Base-by-base conservation (phyloP, 2,329 filamentous ascomycete genomes). In the Trichoderma simmonsii region DNA sequence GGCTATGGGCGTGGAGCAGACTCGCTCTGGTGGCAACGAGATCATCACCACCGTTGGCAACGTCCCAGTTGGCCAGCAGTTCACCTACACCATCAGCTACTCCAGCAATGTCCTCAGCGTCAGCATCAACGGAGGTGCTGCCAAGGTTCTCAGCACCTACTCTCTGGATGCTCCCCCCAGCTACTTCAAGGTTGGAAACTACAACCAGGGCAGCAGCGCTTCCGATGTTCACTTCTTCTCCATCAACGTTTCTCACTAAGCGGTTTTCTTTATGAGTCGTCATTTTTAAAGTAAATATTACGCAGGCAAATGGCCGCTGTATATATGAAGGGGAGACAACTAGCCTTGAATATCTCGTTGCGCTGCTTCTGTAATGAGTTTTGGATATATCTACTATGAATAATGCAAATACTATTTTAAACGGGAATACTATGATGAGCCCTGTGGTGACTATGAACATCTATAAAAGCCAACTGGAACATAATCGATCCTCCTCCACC, bases 151-250 rank as follows among this genome's bases (percentile, higher is more conserved):
- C 34, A 75, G 75, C 70, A 81, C 79, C 2, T 79, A 77, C 56
- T 70, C 76, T 7, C 75, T 80, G 26, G 72, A 78, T 65, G 74
- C 74, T 3, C 80, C 81, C 2, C 54, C 74, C 28, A 80, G 80
- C 73, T 82, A 82, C 73, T 82, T 82, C 76, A 82, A 82, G 76
- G 79, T 76, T n/a, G 80, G 81, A 28, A 80, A 82, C 70, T 82
- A 82, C 69, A 82, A 82, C 72, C 80, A 82, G 73, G 79, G 78
- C 8, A 73, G 76, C 21, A 72, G 67, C 36, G 61, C 75, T 6
- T 78, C 78, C 0, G 77, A 80, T 57, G 76, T 79, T 18, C 74
- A 74, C 61, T 75, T 78, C 59, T 77, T 72, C 51, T 24, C 72
- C n/a, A 75, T 77, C 36, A 68, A 48, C 4, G 73, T 76, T n/a